Evolutionary conservation across 495 filamentous ascomycete species (phyloP), one percentile per base, ranked within the genome.

Genomic region (Cercophora sp.): DNA sequence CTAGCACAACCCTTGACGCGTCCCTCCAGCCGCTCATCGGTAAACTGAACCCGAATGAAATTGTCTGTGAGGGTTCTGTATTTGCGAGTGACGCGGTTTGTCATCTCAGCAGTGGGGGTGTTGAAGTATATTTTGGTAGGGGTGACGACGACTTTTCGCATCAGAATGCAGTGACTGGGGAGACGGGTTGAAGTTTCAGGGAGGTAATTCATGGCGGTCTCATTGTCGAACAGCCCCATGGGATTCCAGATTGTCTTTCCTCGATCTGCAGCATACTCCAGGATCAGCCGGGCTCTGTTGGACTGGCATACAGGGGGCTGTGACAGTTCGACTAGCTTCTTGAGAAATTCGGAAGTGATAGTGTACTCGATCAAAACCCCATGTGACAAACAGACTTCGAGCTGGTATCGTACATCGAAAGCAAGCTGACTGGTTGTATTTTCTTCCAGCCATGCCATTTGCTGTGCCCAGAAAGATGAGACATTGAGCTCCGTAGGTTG

Each of bases 21-120:
- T 5, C 79, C 75, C 42, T 83, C 68, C 1, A 56, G 50, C 1
- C 64, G 76, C 66, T 97, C 93, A 51, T 96, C 93, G 0, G 84
- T 86, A 62, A 99, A 96, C 53, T 90, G 85, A 18, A 97, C 84
- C 3, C 93, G 84, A n/a, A 98, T 73, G 52, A 98, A 98, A 8
- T 85, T 81, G 60, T 96, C 89, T n/a, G 75, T 67, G 44, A 85
- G 67, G 32, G 82, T 67, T 5, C 73, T 66, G 63, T 84, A 94
- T 8, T 84, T 75, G 29, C 93, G 79, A 23, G 95, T 79, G 3
- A 98, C 83, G 5, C 92, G 81, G 60, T 98, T 98, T 0, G 92
- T 90, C 0, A 83, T 87, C 59, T 98, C 93, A 0, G 94, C 79
- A 0, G 77, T 79, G 0, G 94, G 91, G 0, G 83, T 86, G 51